Evolutionary conservation across 1,139 yeast species (phyloP).

Genomic region (Taphrina flavorubra): DNA sequence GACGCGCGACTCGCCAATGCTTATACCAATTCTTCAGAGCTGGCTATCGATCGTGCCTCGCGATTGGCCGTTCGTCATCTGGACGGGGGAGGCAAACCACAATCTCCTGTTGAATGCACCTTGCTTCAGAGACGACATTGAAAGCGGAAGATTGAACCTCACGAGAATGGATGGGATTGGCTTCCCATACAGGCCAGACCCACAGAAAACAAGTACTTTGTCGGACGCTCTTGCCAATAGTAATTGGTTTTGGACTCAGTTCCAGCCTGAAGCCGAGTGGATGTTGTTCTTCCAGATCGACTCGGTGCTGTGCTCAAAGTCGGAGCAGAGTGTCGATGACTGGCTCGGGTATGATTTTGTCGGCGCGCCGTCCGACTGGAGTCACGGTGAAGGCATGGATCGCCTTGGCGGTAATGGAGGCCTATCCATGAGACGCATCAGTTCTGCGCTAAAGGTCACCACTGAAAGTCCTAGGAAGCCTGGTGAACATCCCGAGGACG

Average conservation of each 20-base stretch:
- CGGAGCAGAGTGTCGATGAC: constrained; percentile 29
- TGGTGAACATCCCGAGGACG: constrained; percentile 31
- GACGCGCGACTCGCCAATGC: constrained; percentile 38
- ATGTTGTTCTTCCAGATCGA: constrained; percentile 38
- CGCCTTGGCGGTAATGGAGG: constrained; percentile 36
- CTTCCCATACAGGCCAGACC: constrained; percentile 19
- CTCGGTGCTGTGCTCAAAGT: constrained; percentile 23
- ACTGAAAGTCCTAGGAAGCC: constrained; percentile 13
- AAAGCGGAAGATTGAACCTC: constrained; percentile 13
- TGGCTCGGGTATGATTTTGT: constrained; percentile 39
- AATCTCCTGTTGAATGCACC: constrained; percentile 6
- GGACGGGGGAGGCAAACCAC: constrained; percentile 26
- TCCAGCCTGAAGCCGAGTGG: constrained; percentile 35
- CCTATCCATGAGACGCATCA: constrained; percentile 29
- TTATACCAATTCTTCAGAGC: constrained; percentile 23
- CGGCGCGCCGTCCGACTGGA: constrained; percentile 33
- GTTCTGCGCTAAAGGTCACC: constrained; percentile 13
- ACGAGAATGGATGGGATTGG: constrained; percentile 12
- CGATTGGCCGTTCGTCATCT: constrained; percentile 38
- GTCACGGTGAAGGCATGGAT: constrained; percentile 22
- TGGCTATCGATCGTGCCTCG: constrained; percentile 34
- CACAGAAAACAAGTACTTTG: constrained; percentile 6
- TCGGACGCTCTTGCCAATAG: constrained; percentile 17
- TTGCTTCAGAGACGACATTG: constrained; percentile 10
- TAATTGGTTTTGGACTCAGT: constrained; percentile 37